Evolutionary conservation across 2,329 filamentous ascomycete genomes (phyloP), one percentile per base, ranked within the genome.

Genomic region (Sphaerulina populicola): DNA sequence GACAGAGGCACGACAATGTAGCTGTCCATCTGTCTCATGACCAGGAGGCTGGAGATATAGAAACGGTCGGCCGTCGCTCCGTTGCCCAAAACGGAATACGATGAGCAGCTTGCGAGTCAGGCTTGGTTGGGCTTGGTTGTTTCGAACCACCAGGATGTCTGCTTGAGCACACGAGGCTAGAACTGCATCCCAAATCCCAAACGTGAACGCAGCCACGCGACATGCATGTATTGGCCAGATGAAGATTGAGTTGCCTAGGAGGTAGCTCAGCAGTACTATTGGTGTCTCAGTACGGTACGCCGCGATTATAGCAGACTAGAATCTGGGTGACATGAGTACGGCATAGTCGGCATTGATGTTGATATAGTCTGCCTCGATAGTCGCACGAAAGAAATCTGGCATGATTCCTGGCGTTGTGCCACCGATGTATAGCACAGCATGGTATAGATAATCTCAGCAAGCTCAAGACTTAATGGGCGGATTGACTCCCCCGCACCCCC

Each of bases 101-200:
- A 27, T 8, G 27, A 37, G 14, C 44, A 7, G 31, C 11, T 44
- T 14, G 35, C 48, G 48, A 50, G 41, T 50, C 48, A 45, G 31
- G 23, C 15, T 15, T 45, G 41, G 41, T 45, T 50, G 41, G 31
- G 23, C 15, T 15, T 45, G 41, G 41, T 45, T 50, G 41, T 50
- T 40, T 40, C 31, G 29, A 49, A n/a, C 14, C 15, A 21, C 41
- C 44, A 23, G 35, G 33, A n/a, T 21, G 30, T 36, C 5, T 21
- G 42, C 6, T 33, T 14, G 9, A 33, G 42, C 42, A 36, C 29
- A 7, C 14, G 35, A 14, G 18, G 15, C 9, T 40, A 18, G 18
- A 40, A 18, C 4, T 18, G 18, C 18, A 18, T 18, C n/a, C 14
- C 38, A 40, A 12, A 40, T 21, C n/a, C 14, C 38, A 40, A 12